phyloP scores from a whole-genome alignment of 1,284 basidiomycete species.

The Anthracocystis setariae region DNA sequence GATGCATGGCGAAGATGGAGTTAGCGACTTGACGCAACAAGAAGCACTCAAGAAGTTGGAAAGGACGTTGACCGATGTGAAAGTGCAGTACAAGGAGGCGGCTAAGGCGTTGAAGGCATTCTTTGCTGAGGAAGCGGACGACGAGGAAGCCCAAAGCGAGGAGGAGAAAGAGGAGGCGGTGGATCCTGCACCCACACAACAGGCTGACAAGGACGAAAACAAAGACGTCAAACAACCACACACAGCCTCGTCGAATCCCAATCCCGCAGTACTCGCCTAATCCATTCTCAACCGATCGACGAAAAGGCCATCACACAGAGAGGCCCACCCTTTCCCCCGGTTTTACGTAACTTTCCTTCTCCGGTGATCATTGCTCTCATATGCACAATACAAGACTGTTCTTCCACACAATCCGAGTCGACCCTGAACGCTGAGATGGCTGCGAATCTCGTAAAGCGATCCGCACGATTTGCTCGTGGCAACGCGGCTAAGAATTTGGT shows the following conservation, averaged over 20 bases:
- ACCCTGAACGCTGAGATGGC: too few relatives aligned
- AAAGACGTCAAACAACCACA: not conserved
- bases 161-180: constrained; percentile 46
- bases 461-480: too few relatives aligned
- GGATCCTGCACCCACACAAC: constrained; percentile 64
- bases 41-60: constrained; percentile 53
- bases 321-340: too few relatives aligned
- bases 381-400: too few relatives aligned
- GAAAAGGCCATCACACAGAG: too few relatives aligned
- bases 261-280: too few relatives aligned
- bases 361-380: too few relatives aligned
- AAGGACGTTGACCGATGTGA: constrained; percentile 51
- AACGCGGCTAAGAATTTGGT: too few relatives aligned
- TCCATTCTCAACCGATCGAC: too few relatives aligned
- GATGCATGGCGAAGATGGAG: constrained; percentile 67
- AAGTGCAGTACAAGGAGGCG: constrained; percentile 63
- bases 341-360: too few relatives aligned
- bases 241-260: not conserved
- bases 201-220: constrained; percentile 65
- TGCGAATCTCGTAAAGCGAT: too few relatives aligned
- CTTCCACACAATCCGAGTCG: not conserved
- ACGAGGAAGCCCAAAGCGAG: constrained; percentile 62
- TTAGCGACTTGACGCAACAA: constrained; percentile 45
- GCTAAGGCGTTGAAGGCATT: constrained; percentile 65
- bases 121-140: constrained; percentile 68